Evolutionary conservation across 2,329 filamentous ascomycete genomes (phyloP), one percentile per base, ranked within the genome.

Genomic region (Cordyceps tenuipes): DNA sequence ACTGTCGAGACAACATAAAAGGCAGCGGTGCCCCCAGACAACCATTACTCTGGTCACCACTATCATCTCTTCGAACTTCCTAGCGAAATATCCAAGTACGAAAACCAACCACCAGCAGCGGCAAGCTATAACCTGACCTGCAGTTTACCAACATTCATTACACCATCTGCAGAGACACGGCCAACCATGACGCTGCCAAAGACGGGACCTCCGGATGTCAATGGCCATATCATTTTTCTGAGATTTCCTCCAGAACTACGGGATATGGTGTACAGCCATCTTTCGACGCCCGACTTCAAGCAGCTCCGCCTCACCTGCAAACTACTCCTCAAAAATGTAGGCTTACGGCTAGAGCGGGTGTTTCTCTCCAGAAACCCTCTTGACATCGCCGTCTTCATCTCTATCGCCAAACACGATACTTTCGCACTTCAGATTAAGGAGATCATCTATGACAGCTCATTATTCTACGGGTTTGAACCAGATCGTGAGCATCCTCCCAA

Each of bases 291-390:
- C 13, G 39, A 43, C 15, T n/a, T 43, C 39, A 43, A 43, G 13
- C n/a, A 43, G 5, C 39, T 43, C 15, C 39, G 39, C 6, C 39
- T 4, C 3, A 7, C 39, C 6, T 17, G 39, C 13, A 4, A n/a
- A 6, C 2, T 4, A n/a, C 2, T n/a, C 3, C 6, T 5, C 5
- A 5, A n/a, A 2, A n/a, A 2, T 15, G 15, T 8, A n/a, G 4
- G 13, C 3, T 43, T 43, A 17, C 39, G 39, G 15, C 13, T 43
- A 43, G 39, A 17, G 39, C 39, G 39, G n/a, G 39, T 43, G 13
- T 43, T 15, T n/a, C 15, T 43, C 39, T n/a, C 13, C 6, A 43
- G n/a, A n/a, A 29, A 1, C 17, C 39, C 3, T 17, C 39, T 17
- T 15, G 6, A 43, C 15, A 43, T 43, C 39, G 3, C n/a, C 6